phyloP scores from a whole-genome alignment of 1,284 basidiomycete species.

The Puccinia novopanici region DNA sequence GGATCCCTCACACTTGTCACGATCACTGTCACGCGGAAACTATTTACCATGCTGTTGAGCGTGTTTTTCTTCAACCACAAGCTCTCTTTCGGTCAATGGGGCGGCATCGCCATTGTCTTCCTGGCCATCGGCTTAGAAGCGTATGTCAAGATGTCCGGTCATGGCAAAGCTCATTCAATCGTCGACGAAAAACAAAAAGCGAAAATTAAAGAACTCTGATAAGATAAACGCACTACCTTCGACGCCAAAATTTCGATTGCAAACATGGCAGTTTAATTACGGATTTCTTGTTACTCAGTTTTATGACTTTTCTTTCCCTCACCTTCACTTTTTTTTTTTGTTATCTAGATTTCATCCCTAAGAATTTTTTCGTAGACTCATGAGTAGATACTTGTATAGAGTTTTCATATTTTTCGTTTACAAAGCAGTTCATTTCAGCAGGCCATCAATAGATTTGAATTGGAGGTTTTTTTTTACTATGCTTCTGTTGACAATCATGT shows the following conservation, averaged over 20 bases:
- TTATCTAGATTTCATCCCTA: background rate
- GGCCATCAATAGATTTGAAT: no score
- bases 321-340: background rate
- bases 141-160: constrained; percentile 67
- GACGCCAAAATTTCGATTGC: background rate
- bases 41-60: constrained; percentile 96
- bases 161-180: constrained; percentile 63
- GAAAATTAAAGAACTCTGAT: constrained; percentile 72
- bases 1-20: constrained; percentile 89
- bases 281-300: background rate
- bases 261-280: background rate
- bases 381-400: constrained; percentile 16
- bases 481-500: no score
- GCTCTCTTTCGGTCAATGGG: constrained; percentile 83
- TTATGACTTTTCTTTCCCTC: background rate
- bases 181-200: constrained; percentile 77
- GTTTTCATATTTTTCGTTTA: background rate
- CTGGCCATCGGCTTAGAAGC: constrained; percentile 91
- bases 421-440: no score
- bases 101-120: constrained; percentile 85
- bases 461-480: no score
- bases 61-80: constrained; percentile 89
- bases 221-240: constrained; percentile 51
- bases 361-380: background rate
- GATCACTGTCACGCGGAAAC: constrained; percentile 92